Conservation (phyloP, 2,329 filamentous ascomycete species). For the Fonsecaea erecta region DNA sequence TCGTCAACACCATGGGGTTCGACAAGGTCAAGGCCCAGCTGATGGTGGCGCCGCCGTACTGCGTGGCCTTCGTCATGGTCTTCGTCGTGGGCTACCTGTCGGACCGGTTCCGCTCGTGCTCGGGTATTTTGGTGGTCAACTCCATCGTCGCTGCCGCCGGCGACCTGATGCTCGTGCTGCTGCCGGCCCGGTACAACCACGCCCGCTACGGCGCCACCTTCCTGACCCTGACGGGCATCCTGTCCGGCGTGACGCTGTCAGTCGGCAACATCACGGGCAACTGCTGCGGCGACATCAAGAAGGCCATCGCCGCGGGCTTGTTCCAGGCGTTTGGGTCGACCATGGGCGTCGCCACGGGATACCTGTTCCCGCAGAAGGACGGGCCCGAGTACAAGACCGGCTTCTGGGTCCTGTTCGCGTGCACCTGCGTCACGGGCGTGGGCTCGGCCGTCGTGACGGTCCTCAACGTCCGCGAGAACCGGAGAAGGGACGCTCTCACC, state of each 20-base stretch:
- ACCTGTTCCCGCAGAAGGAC: constrained; percentile 21
- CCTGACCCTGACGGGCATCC: constrained; percentile 22
- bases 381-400: constrained; percentile 22
- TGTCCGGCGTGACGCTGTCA: constrained; percentile 24
- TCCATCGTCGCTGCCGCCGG: constrained; percentile 20
- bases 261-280: constrained; percentile 27
- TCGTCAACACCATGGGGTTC: constrained; percentile 47
- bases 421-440: constrained; percentile 20
- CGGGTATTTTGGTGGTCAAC: constrained; percentile 26
- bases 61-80: constrained; percentile 25
- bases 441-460: constrained; percentile 22
- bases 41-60: constrained; percentile 26
- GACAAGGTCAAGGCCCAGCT: constrained; percentile 51
- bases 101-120: constrained; percentile 23
- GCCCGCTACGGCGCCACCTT: constrained; percentile 24
- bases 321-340: constrained; percentile 27
- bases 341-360: constrained; percentile 25
- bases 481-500: constrained; percentile 9
- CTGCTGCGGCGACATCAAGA: constrained; percentile 28
- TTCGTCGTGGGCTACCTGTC: constrained; percentile 27
- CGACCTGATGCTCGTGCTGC: constrained; percentile 22
- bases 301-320: constrained; percentile 19
- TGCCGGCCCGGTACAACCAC: constrained; percentile 16
- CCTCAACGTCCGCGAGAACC: constrained; percentile 23
- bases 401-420: constrained; percentile 25